Percentiles rank a stretch among this genome's conserved stretches.
Conservation (phyloP, 768 basidiomycete genomes). For the Suillus discolor region DNA sequence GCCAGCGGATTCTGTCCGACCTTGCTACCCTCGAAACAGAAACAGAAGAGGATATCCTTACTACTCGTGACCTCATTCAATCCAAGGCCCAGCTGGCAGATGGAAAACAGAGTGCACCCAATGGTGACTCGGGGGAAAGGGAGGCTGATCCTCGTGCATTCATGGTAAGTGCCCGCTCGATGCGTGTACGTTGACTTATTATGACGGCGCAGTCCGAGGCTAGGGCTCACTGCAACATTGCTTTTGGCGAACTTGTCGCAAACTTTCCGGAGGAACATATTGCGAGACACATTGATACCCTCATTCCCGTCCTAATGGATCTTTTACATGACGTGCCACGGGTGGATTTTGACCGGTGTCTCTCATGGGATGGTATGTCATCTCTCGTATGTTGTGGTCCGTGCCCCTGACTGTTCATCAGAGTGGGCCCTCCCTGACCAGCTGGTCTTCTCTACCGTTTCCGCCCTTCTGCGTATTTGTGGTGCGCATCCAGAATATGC, state of each 20-base stretch:
- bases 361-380: conserved; percentile 77
- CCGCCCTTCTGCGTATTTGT: conserved; percentile 71
- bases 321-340: conserved; percentile 72
- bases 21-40: conserved; percentile 61
- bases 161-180: conserved; percentile 52
- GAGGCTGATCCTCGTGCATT: conserved; percentile 36
- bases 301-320: conserved; percentile 64
- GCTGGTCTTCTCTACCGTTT: conserved; percentile 76
- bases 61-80: conserved; percentile 58
- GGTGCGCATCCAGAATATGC: conserved; percentile 52
- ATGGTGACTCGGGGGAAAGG: conserved; percentile 24
- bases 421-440: conserved; percentile 90
- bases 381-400: neutral
- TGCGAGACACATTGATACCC: conserved; percentile 47
- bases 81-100: conserved; percentile 57
- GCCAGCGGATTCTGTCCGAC: conserved; percentile 74
- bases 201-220: conserved; percentile 56
- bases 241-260: conserved; percentile 77
- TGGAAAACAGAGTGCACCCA: conserved; percentile 14
- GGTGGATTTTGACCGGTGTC: conserved; percentile 74
- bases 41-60: conserved; percentile 46
- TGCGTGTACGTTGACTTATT: conserved; percentile 4
- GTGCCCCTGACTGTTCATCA: conserved; percentile 29
- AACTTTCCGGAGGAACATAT: conserved; percentile 62
- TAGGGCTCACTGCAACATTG: conserved; percentile 77